Conservation (phyloP, 2,329 filamentous ascomycete species). For the Apiospora rasikravindrae region DNA sequence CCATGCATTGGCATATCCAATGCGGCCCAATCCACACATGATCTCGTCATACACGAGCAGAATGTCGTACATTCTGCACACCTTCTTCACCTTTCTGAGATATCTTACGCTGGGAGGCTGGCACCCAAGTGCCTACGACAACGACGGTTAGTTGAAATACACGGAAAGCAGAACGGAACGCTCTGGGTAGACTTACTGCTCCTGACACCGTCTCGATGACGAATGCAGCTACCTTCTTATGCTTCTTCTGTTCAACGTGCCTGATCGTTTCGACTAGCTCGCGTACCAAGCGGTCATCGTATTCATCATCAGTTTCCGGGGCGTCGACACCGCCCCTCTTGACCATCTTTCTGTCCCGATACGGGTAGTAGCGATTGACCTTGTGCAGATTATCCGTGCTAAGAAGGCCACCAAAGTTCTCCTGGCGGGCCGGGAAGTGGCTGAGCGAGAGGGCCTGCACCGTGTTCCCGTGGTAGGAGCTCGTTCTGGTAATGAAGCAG, state of each 20-base stretch:
- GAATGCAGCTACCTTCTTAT: background rate
- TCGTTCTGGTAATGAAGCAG: background rate
- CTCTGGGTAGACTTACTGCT: background rate
- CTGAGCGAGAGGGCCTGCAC: background rate
- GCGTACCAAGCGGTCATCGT: background rate
- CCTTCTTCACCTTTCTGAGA: background rate
- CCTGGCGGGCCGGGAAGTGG: background rate
- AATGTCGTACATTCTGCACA: background rate
- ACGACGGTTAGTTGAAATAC: too few relatives aligned
- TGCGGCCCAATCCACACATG: slow-evolving; percentile 15
- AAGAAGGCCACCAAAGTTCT: background rate
- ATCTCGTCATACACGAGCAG: slow-evolving; percentile 16
- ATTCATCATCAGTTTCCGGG: background rate
- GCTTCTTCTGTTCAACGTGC: background rate
- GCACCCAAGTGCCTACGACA: background rate
- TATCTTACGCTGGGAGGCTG: background rate
- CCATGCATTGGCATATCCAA: background rate
- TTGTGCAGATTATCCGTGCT: background rate
- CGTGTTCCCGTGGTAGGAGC: slow-evolving; percentile 12
- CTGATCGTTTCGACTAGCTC: too few relatives aligned
- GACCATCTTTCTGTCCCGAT: background rate
- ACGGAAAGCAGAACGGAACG: background rate
- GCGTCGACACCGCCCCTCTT: background rate
- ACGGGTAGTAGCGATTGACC: background rate
- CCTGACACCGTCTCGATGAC: slow-evolving; percentile 7